These are phyloP conservation scores for Cladophialophora yegresii DNA, from an alignment of 2,329 filamentous ascomycete genomes.

Conservation along the genomic window DNA sequence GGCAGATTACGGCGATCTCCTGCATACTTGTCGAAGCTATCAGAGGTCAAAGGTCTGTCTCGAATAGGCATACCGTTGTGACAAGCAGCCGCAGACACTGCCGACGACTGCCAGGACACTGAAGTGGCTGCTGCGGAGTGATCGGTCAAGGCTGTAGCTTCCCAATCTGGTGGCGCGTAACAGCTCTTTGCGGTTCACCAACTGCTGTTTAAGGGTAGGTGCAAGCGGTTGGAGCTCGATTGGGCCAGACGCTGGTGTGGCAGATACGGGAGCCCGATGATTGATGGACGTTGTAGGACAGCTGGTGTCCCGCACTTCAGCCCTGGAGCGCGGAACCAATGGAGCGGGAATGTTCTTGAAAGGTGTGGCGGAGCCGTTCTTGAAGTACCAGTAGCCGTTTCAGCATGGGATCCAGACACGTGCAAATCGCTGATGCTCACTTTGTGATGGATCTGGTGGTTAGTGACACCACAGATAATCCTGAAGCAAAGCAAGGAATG, in stretches of 20 bases:
- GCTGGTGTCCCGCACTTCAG: conserved; percentile 5
- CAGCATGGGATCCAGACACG: neutral
- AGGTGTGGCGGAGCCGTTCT: neutral
- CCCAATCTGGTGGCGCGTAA: neutral
- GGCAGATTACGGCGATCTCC: neutral
- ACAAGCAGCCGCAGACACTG: neutral
- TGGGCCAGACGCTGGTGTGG: neutral
- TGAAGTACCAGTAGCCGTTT: neutral
- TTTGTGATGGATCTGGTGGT: neutral
- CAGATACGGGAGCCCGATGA: neutral
- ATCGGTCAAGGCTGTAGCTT: conserved; percentile 20
- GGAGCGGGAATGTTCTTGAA: neutral
- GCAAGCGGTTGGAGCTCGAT: neutral
- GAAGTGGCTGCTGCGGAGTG: neutral
- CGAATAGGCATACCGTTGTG: neutral
- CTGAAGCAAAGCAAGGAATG: neutral
- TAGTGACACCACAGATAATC: neutral
- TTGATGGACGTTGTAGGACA: conserved; percentile 11
- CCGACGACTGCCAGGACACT: neutral
- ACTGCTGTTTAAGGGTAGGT: neutral
- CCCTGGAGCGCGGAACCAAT: conserved; percentile 10
- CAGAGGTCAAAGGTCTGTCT: neutral
- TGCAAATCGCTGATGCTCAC: neutral
- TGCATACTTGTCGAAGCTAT: neutral
- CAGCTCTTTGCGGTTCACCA: neutral